Evolutionary conservation across 805 yeast genomes (phyloP).

Genomic region (Nakazawaea holstii): DNA sequence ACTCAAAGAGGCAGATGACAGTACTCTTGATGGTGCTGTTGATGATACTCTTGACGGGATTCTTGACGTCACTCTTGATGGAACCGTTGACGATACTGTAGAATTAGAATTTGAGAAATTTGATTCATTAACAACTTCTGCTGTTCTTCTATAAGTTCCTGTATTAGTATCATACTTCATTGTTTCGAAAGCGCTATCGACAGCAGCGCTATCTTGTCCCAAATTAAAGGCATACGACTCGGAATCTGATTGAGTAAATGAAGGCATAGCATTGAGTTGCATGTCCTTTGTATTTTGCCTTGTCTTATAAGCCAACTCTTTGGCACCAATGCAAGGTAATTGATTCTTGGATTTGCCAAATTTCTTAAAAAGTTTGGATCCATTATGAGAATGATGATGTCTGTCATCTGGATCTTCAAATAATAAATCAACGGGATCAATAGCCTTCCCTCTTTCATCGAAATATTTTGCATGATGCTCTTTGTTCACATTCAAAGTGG

Average conservation of each 20-base stretch:
- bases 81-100: not conserved
- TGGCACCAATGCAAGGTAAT: conserved; percentile 5
- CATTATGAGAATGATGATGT: not conserved
- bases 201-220: not conserved
- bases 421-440: conserved; percentile 7
- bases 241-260: not conserved
- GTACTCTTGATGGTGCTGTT: not conserved
- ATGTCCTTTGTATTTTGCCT: not conserved
- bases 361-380: conserved; percentile 1
- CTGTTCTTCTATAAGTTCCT: not conserved
- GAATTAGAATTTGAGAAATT: not conserved
- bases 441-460: conserved; percentile 1
- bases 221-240: not conserved
- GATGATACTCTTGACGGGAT: not conserved
- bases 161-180: not conserved
- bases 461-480: not conserved
- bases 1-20: not conserved
- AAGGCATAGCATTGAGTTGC: conserved; percentile 10
- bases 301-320: not conserved
- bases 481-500: not conserved
- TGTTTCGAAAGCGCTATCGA: conserved; percentile 3
- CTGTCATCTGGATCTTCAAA: conserved; percentile 2
- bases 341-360: not conserved
- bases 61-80: not conserved
- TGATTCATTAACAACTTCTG: not conserved